Evolutionary conservation across 768 basidiomycete genomes (phyloP), one percentile per base, ranked within the genome.

Genomic region (Naganishia antarctica): DNA sequence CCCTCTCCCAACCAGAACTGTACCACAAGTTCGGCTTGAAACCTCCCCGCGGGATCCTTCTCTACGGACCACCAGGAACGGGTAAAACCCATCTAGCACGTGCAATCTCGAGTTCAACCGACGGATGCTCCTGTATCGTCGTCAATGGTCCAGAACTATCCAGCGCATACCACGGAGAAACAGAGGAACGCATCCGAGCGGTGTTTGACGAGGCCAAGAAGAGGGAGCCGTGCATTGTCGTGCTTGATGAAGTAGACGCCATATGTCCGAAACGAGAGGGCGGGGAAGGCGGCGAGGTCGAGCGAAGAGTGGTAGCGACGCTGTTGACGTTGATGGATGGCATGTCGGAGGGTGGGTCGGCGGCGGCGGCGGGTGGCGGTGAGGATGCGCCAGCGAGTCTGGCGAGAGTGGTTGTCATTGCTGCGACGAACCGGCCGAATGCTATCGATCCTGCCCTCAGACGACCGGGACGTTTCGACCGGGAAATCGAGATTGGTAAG

Each of bases 1-100:
- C 91, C 16, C 81, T 94, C 44, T 85, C 83, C 12, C 84, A 84
- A n/a, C 91, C 91, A 3, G 85, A 88, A 51, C 80, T 92, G 6
- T 93, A 89, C 76, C 80, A 79, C 7, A 84, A 87, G 70, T 90
- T 92, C 70, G 86, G 89, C 37, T 81, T 99, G n/a, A 92, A 89
- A 71, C 93, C 94, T 16, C 93, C 94, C n/a, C 86, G 90, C 48
- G 96, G 96, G 4, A 88, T 98, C 47, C 83, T 98, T 21, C 83
- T 99, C 1, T 87, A 97, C 76, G 96, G 96, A 12, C 93, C 92
- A 12, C 91, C 96, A 2, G 96, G 96, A 40, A 98, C 96, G 9
- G 96, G 96, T 16, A 99, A 99, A 79, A 99, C 96, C 0, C 91
- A 96, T 73, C 81, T 99, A 1, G 94, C 96, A 12, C 86, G 91